These are phyloP conservation scores for Halophytophthora polymorphica DNA, from an alignment of 352 stramenopile genomes.

Conservation along the genomic window DNA sequence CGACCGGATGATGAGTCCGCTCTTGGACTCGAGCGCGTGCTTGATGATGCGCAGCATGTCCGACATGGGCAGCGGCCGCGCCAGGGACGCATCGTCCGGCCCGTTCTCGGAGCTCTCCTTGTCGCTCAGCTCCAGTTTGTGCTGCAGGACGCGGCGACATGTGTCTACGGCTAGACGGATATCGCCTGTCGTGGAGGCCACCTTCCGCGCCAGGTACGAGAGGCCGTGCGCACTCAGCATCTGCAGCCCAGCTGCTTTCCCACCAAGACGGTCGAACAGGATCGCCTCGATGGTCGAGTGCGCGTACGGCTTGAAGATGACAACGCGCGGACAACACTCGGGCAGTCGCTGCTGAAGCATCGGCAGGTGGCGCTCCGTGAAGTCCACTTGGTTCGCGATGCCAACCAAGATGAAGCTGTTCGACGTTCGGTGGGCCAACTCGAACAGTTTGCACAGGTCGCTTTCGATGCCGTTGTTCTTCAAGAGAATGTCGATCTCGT, in stretches of 20 bases:
- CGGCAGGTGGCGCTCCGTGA: slow-evolving; percentile 75
- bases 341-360: slow-evolving; percentile 53
- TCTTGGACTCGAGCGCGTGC: slow-evolving; percentile 62
- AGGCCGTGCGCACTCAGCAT: slow-evolving; percentile 71
- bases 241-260: slow-evolving; percentile 31
- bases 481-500: slow-evolving; percentile 78
- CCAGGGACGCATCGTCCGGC: slow-evolving; percentile 14
- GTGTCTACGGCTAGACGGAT: slow-evolving; percentile 75
- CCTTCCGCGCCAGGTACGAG: slow-evolving; percentile 76
- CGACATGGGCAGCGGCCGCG: slow-evolving; percentile 48
- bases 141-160: slow-evolving; percentile 62
- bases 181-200: slow-evolving; percentile 72
- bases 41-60: slow-evolving; percentile 80
- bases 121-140: slow-evolving; percentile 36
- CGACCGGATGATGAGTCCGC: slow-evolving; percentile 46
- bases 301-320: slow-evolving; percentile 81
- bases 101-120: slow-evolving; percentile 34
- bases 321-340: slow-evolving; percentile 48
- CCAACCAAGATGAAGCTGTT: slow-evolving; percentile 76
- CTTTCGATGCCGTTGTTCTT: slow-evolving; percentile 65
- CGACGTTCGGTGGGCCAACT: slow-evolving; percentile 55
- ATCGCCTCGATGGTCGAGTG: slow-evolving; percentile 80
- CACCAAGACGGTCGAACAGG: slow-evolving; percentile 62
- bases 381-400: slow-evolving; percentile 84
- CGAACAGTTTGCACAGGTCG: slow-evolving; percentile 75